phyloP scores from a whole-genome alignment of 2,329 filamentous ascomycete species.

The Hymenoscyphus repandus region DNA sequence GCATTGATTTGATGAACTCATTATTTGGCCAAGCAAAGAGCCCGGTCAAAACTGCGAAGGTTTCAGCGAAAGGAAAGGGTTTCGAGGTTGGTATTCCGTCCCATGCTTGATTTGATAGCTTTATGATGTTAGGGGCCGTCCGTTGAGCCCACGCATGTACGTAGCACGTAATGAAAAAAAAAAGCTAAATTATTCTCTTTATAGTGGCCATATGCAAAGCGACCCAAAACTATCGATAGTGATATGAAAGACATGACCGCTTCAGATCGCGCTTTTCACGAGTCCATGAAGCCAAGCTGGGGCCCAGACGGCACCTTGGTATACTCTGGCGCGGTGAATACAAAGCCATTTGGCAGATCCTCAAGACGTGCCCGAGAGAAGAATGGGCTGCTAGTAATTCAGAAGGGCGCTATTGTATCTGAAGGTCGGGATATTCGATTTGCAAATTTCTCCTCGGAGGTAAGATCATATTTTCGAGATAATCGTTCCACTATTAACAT shows the following conservation, averaged over 20 bases:
- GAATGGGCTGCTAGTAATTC: conserved; percentile 47
- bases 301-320: conserved; percentile 68
- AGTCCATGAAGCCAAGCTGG: conserved; percentile 75
- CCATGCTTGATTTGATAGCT: conserved; percentile 24
- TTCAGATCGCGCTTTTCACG: conserved; percentile 62
- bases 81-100: conserved; percentile 79
- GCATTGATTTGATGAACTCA: conserved; percentile 95
- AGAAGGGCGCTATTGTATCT: conserved; percentile 55
- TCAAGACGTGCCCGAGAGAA: conserved; percentile 25
- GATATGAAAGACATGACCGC: conserved; percentile 57
- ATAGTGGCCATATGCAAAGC: conserved; percentile 85
- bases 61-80: conserved; percentile 56
- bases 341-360: conserved; percentile 28
- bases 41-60: conserved; percentile 48
- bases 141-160: conserved; percentile 32
- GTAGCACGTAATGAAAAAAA: conserved; percentile 32
- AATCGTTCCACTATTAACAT: conserved; percentile 17
- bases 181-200: conserved; percentile 42
- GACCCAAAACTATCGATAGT: conserved; percentile 61
- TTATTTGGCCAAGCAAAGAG: conserved; percentile 72
- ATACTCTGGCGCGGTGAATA: conserved; percentile 46
- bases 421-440: conserved; percentile 60
- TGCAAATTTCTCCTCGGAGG: conserved; percentile 55
- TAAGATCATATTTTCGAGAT: conserved; percentile 24
- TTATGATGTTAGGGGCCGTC: conserved; percentile 21